Evolutionary conservation across 164 flowering plant species (phyloP).

Genomic region (Sextonia rubra): DNA sequence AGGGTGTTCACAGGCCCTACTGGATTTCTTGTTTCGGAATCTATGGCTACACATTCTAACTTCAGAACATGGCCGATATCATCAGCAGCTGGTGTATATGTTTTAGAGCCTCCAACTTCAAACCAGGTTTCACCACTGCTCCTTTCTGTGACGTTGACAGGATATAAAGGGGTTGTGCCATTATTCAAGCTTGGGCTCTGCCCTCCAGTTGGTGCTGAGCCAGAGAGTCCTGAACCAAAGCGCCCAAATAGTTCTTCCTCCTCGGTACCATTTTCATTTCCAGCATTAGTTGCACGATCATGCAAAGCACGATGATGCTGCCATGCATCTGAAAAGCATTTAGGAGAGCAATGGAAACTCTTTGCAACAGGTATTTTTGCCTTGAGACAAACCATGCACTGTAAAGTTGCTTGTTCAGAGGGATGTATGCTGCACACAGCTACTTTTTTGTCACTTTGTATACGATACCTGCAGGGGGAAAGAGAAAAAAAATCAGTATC

Average conservation of each 20-base stretch:
- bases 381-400: constrained; percentile 85
- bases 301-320: constrained; percentile 93
- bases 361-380: constrained; percentile 76
- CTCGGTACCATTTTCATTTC: constrained; percentile 74
- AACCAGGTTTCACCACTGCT: constrained; percentile 71
- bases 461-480: constrained; percentile 62
- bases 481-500: background rate
- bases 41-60: constrained; percentile 84
- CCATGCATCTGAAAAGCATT: constrained; percentile 98
- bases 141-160: constrained; percentile 59
- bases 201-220: constrained; percentile 40
- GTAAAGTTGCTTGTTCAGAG: constrained; percentile 87
- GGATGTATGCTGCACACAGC: constrained; percentile 93
- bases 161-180: constrained; percentile 68
- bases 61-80: constrained; percentile 86
- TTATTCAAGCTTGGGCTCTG: constrained; percentile 43
- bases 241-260: constrained; percentile 86
- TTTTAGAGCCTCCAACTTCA: constrained; percentile 86
- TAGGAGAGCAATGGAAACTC: constrained; percentile 84
- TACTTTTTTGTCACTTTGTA: constrained; percentile 87
- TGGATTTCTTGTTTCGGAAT: constrained; percentile 58
- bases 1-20: constrained; percentile 57
- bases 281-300: constrained; percentile 89
- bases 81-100: constrained; percentile 90
- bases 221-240: constrained; percentile 51